A percentile compares a stretch with the other conserved stretches of the same genome.
phyloP scores from a whole-genome alignment of 345 rosid genomes.

The Euclidium syriacum region DNA sequence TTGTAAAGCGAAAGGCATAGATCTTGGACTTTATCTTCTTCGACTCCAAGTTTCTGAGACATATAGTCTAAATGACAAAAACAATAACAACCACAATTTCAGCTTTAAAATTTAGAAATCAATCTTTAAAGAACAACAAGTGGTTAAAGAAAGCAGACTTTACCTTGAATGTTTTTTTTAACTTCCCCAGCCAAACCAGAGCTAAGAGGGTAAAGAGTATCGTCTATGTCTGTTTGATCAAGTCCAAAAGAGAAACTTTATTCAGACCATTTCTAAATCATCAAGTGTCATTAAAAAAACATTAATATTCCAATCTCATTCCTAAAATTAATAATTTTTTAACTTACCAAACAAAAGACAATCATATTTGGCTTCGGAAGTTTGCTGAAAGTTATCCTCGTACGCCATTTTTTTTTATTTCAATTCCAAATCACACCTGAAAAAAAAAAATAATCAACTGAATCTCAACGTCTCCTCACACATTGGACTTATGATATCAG shows the following conservation, averaged over 20 bases:
- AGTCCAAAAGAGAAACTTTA: neutral
- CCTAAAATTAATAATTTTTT: neutral
- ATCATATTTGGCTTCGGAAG: slow-evolving; percentile 31
- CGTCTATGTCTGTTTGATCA: slow-evolving; percentile 44
- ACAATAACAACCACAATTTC: neutral
- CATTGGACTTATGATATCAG: too few species aligned
- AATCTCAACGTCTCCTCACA: slow-evolving; percentile 6
- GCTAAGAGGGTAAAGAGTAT: slow-evolving; percentile 73
- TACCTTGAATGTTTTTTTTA: slow-evolving; percentile 75
- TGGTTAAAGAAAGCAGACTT: neutral
- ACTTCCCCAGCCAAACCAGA: slow-evolving; percentile 61
- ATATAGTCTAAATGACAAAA: slow-evolving; percentile 54
- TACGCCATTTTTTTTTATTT: slow-evolving; percentile 43
- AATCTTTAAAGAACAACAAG: slow-evolving; percentile 1
- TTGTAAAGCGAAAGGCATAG: slow-evolving; percentile 63
- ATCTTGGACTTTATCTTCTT: slow-evolving; percentile 53
- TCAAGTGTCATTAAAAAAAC: neutral
- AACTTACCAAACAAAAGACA: slow-evolving; percentile 53
- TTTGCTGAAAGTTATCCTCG: slow-evolving; percentile 29
- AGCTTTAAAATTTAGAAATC: neutral
- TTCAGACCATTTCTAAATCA: neutral
- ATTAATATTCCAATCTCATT: neutral
- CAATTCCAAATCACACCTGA: slow-evolving; percentile 18
- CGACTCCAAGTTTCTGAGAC: slow-evolving; percentile 61
- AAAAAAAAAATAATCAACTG: neutral